Conservation (phyloP, 306 rosid genomes). For the Inga oerstediana region DNA sequence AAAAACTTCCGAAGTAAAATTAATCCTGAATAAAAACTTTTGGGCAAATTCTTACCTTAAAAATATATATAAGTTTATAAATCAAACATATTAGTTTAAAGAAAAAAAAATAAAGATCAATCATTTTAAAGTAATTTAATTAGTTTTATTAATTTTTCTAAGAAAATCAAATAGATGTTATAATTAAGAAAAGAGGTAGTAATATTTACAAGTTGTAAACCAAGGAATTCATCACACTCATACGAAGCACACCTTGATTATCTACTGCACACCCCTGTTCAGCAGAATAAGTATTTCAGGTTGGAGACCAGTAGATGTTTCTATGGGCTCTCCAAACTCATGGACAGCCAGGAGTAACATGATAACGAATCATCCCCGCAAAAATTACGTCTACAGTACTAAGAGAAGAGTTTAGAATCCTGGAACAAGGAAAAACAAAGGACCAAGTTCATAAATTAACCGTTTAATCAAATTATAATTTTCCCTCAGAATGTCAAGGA, state of each 20-base stretch:
- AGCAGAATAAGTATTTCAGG: constrained; percentile 41
- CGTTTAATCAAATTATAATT: not conserved
- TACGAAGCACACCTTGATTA: not conserved
- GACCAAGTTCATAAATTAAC: not conserved
- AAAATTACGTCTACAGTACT: not conserved
- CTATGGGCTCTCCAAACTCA: no score
- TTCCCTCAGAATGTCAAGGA: not conserved
- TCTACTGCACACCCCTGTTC: not conserved
- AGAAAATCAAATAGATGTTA: no score
- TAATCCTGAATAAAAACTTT: accelerated
- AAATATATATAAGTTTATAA: no score
- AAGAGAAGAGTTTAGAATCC: not conserved
- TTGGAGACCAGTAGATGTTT: constrained; percentile 21
- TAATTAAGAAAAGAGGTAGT: no score
- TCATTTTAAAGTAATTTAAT: no score
- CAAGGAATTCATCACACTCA: not conserved
- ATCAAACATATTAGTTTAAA: no score
- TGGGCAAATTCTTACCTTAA: accelerated
- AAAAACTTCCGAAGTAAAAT: no score
- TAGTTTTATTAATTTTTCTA: no score
- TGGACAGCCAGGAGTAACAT: not conserved
- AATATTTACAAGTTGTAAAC: not conserved
- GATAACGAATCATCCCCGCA: not conserved
- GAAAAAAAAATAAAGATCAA: no score
- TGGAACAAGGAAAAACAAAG: not conserved